These are phyloP conservation scores for Cucumis hystrix DNA, from an alignment of 306 rosid species.

Conservation along the genomic window DNA sequence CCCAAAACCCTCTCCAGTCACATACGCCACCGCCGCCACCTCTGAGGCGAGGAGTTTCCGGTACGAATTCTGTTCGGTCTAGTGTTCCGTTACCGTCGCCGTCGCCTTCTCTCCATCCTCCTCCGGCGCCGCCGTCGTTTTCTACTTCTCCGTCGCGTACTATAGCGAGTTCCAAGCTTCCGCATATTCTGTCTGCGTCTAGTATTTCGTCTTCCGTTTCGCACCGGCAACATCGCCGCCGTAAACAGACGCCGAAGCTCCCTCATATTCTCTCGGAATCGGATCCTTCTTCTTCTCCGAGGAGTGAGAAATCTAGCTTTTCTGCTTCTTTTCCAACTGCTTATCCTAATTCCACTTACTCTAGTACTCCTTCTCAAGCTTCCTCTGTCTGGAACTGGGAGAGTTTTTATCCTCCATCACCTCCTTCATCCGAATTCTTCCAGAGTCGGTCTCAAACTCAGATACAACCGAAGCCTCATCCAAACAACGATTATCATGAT, in stretches of 20 bases:
- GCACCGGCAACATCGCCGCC: conserved; percentile 25
- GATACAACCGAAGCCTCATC: neutral
- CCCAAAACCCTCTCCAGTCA: conserved; percentile 8
- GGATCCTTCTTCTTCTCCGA: conserved; percentile 42
- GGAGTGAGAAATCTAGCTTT: conserved; percentile 45
- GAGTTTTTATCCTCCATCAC: conserved; percentile 85
- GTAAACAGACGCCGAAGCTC: conserved; percentile 45
- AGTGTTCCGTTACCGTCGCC: conserved; percentile 40
- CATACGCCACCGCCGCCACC: conserved; percentile 10
- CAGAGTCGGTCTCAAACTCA: conserved; percentile 18
- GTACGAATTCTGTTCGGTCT: conserved; percentile 9
- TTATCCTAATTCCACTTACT: conserved; percentile 54
- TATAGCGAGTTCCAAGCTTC: conserved; percentile 46
- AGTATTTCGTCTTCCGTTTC: conserved; percentile 14
- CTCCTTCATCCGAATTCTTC: conserved; percentile 78
- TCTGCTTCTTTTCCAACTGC: conserved; percentile 46
- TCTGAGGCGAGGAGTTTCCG: neutral
- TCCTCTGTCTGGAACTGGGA: conserved; percentile 98
- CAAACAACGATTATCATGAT: neutral
- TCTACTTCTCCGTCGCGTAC: conserved; percentile 26
- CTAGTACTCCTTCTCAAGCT: conserved; percentile 84
- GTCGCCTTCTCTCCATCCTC: conserved; percentile 24
- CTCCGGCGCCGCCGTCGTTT: conserved; percentile 9
- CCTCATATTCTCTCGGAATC: conserved; percentile 93
- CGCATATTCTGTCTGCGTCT: conserved; percentile 34